Evolutionary conservation across 2,329 filamentous ascomycete genomes (phyloP), one percentile per base, ranked within the genome.

Genomic region (Xylariaceae sp.): DNA sequence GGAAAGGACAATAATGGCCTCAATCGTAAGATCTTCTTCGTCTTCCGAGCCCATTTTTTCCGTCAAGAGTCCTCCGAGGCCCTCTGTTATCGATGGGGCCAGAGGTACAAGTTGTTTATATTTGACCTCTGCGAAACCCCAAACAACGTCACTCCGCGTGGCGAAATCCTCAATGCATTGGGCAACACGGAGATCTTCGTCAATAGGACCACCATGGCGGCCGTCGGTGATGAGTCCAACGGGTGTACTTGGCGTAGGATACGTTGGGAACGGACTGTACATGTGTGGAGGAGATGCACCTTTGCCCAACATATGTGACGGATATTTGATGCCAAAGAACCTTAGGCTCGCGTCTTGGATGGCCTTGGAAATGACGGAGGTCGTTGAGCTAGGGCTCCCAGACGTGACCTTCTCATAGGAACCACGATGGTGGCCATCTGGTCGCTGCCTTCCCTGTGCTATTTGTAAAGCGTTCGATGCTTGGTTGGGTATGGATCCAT

Each of bases 61-160:
- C 7, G 77, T 71, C 3, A 77, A 76, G n/a, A 82, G 74, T 11
- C 87, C 85, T 5, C 88, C 87, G 3, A 91, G 80, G 4, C 85
- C 86, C 66, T 88, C 85, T 53, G 90, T 86, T 65, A 82, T 83
- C 0, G 89, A 93, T 1, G 93, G 94, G 1, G 90, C 86, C 50
- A 94, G 78, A 2, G 94, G 94, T 53, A 97, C 85, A n/a, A 99
- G 82, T 74, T 99, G 94, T 74, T 95, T 94, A 75, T 95, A 97
- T 75, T 99, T 99, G 71, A 99, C 93, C 75, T 99, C 93, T 4
- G 94, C 94, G 74, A 99, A 97, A 2, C 93, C 92, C 72, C 92
- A 99, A 2, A 99, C 92, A 51, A 97, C 94, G 73, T 99, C 92
- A 71, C 92, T 97, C 45, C 92, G 83, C 37, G 92, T 94, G 1